Percentiles rank a stretch among this genome's conserved stretches.
phyloP scores from a whole-genome alignment of 192 early-diverging fungal genomes.

The Radiomyces spectabilis region DNA sequence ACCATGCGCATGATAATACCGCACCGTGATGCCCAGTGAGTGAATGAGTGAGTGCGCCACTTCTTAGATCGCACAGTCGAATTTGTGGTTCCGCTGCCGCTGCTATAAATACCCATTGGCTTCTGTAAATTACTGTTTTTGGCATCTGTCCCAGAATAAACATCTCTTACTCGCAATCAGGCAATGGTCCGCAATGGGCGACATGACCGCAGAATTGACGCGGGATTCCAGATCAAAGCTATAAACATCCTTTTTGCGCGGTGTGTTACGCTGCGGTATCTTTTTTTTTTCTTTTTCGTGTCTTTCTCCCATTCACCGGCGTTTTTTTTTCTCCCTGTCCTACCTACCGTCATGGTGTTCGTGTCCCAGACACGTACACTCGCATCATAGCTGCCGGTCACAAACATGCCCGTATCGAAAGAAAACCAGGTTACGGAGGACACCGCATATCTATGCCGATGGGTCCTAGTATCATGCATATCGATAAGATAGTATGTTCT shows the following conservation, averaged over 20 bases:
- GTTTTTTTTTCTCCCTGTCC: neutral
- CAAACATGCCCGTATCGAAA: slow-evolving; percentile 79
- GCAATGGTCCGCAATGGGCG: slow-evolving; percentile 65
- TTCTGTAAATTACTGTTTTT: neutral
- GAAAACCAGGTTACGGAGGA: slow-evolving; percentile 77
- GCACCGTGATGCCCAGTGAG: slow-evolving; percentile 55
- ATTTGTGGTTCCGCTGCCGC: slow-evolving; percentile 59
- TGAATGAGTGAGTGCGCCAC: slow-evolving; percentile 47
- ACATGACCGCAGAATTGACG: slow-evolving; percentile 66
- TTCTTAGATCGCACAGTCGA: slow-evolving; percentile 72
- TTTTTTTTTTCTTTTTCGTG: no score
- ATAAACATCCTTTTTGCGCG: no score
- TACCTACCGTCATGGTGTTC: slow-evolving; percentile 51
- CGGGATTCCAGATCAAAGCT: slow-evolving; percentile 65
- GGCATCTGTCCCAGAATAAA: neutral
- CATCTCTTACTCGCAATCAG: slow-evolving; percentile 63
- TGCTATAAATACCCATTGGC: slow-evolving; percentile 27
- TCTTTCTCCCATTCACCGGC: no score
- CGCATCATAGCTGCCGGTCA: slow-evolving; percentile 68
- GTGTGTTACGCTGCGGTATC: no score
- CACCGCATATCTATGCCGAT: slow-evolving; percentile 60
- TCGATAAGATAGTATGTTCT: no score
- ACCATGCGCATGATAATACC: slow-evolving; percentile 64
- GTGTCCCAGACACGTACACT: slow-evolving; percentile 82
- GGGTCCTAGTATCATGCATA: slow-evolving; percentile 9